These are phyloP conservation scores for Durio zibethinus DNA, from an alignment of 345 rosid genomes.

Conservation along the genomic window DNA sequence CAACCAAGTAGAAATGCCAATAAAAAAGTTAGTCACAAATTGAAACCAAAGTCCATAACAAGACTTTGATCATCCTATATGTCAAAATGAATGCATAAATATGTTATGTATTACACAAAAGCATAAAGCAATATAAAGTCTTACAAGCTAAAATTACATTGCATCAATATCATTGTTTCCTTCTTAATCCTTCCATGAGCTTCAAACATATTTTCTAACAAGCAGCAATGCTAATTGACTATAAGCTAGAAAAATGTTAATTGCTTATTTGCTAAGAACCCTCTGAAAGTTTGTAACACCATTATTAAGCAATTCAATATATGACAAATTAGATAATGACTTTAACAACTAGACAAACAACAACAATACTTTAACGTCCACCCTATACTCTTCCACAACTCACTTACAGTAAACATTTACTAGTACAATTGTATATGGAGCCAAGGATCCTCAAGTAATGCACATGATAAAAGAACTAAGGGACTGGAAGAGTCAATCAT, in stretches of 20 bases:
- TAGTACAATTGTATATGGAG: not conserved
- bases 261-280: not conserved
- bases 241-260: not conserved
- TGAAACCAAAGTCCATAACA: not conserved
- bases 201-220: not conserved
- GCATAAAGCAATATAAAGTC: not conserved
- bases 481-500: not conserved
- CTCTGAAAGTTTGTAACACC: not conserved
- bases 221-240: constrained; percentile 1
- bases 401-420: not conserved
- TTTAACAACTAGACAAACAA: not conserved
- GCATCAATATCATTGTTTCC: not conserved
- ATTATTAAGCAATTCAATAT: not conserved
- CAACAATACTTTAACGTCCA: not conserved
- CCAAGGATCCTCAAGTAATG: not conserved
- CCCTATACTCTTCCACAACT: not conserved
- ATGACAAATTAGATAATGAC: not conserved
- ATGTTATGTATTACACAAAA: not conserved
- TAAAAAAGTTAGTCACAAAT: not conserved
- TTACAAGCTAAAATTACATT: not conserved
- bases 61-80: not conserved
- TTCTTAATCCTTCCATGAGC: not conserved
- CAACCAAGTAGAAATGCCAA: not conserved
- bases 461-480: not conserved
- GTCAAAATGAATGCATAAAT: not conserved